Evolutionary conservation across 129 eudicot species (phyloP).

Genomic region (Glebionis coronaria): DNA sequence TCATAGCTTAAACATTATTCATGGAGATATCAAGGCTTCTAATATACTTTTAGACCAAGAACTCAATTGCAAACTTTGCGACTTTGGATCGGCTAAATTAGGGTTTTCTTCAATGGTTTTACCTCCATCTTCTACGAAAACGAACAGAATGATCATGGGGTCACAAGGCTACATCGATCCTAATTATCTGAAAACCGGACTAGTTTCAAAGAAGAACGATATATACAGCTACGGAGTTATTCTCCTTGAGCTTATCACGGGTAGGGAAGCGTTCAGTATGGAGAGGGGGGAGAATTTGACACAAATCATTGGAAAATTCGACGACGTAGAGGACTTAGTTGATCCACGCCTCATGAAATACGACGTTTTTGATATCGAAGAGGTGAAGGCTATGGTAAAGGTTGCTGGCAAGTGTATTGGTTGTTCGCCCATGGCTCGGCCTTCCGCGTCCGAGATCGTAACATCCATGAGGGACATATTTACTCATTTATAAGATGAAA

Average conservation of each 20-base stretch:
- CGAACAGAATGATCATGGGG: constrained; percentile 56
- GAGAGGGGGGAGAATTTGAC: constrained; percentile 40
- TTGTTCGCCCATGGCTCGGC: constrained; percentile 32
- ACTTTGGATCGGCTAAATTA: constrained; percentile 69
- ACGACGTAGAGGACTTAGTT: constrained; percentile 40
- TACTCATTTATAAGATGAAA: constrained; percentile 6
- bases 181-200: constrained; percentile 63
- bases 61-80: constrained; percentile 65
- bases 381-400: constrained; percentile 49
- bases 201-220: constrained; percentile 73
- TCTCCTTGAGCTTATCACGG: constrained; percentile 65
- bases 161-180: constrained; percentile 93
- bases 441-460: constrained; percentile 48
- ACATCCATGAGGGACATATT: constrained; percentile 29
- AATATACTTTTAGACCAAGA: constrained; percentile 66
- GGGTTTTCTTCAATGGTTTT: constrained; percentile 49
- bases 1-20: constrained; percentile 59
- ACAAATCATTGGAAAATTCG: constrained; percentile 32
- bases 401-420: constrained; percentile 51
- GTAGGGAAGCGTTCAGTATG: constrained; percentile 48
- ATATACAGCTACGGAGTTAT: constrained; percentile 72
- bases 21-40: constrained; percentile 80
- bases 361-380: constrained; percentile 40
- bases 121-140: constrained; percentile 42
- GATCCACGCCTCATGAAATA: constrained; percentile 40